Evolutionary conservation across 2,329 filamentous ascomycete species (phyloP).

Genomic region (Diaporthe vexans): DNA sequence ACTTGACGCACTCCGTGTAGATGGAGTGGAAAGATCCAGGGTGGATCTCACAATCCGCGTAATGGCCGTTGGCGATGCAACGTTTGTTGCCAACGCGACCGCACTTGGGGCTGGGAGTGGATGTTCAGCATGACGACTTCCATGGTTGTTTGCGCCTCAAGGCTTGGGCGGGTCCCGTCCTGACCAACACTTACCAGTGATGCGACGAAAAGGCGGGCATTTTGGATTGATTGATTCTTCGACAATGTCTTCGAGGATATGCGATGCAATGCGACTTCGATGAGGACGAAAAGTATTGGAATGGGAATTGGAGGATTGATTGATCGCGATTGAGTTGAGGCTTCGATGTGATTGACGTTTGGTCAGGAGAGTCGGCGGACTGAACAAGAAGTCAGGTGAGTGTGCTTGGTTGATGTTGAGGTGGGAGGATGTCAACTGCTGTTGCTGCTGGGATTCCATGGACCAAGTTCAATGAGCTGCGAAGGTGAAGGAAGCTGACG

Average conservation of each 20-base stretch:
- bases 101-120: conserved; percentile 4
- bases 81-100: conserved; percentile 1
- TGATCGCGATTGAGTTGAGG: not conserved
- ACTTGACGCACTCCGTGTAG: conserved; percentile 24
- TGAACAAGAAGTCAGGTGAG: not conserved
- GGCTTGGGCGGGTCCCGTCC: not conserved
- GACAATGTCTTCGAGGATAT: not conserved
- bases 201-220: conserved; percentile 34
- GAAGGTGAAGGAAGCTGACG: too few relatives aligned
- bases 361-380: not conserved
- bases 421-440: not conserved
- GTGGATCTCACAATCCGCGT: conserved; percentile 4
- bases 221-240: not conserved
- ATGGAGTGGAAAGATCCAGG: conserved; percentile 11
- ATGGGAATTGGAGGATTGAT: too few relatives aligned
- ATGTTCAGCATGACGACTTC: not conserved
- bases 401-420: not conserved
- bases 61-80: conserved; percentile 20
- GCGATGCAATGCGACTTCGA: not conserved
- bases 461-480: too few relatives aligned
- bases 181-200: conserved; percentile 28
- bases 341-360: not conserved
- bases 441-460: not conserved
- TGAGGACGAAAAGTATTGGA: accelerated
- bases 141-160: too few relatives aligned